phyloP scores from a whole-genome alignment of 352 stramenopile species.

The Phytophthora fragariae region DNA sequence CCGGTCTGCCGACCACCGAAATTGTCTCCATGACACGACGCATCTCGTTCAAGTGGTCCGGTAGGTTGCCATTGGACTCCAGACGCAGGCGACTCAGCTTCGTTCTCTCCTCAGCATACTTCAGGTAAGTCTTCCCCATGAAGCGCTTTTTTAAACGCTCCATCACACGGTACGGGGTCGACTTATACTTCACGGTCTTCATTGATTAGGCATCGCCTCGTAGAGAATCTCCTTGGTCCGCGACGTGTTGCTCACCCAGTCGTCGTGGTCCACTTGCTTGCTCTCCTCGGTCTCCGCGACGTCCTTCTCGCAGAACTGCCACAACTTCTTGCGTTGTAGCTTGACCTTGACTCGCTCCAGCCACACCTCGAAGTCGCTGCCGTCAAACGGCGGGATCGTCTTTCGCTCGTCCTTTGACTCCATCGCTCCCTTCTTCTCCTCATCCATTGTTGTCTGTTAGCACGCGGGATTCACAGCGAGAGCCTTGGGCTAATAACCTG shows the following conservation, averaged over 20 bases:
- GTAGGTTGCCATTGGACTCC: neutral
- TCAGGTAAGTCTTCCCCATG: slow-evolving; percentile 1
- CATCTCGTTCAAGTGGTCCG: slow-evolving; percentile 6
- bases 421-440: neutral
- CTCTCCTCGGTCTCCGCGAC: neutral
- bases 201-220: neutral
- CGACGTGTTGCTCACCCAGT: neutral
- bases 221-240: neutral
- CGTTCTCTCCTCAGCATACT: slow-evolving; percentile 1
- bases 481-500: slow-evolving; percentile 12
- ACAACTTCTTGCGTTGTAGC: slow-evolving; percentile 4
- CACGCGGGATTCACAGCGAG: neutral
- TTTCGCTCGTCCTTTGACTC: neutral
- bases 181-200: slow-evolving; percentile 1
- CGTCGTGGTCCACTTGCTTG: neutral
- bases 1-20: slow-evolving; percentile 2
- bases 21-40: slow-evolving; percentile 11
- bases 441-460: neutral
- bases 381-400: slow-evolving; percentile 9
- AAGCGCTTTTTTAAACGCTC: slow-evolving; percentile 1
- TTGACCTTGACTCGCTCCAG: slow-evolving; percentile 7
- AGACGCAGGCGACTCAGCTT: neutral
- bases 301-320: slow-evolving; percentile 1
- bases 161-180: neutral
- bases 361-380: slow-evolving; percentile 6